Conservation (phyloP, 2,329 filamentous ascomycete species). For the Gaeumannomyces sp. region DNA sequence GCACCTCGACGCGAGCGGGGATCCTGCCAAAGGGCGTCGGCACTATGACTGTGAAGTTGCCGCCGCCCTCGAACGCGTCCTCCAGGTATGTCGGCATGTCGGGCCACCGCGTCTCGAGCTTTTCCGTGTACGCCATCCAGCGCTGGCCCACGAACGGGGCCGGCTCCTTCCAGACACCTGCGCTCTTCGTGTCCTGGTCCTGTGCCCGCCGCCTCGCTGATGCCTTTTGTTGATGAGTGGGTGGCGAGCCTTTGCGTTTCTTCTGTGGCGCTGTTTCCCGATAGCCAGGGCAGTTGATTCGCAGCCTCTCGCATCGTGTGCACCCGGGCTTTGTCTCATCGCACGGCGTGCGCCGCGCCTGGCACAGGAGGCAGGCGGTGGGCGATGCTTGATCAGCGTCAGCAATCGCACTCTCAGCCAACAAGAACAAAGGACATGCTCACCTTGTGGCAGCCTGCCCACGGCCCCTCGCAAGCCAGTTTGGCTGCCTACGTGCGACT, state of each 20-base stretch:
- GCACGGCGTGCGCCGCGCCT: slow-evolving; percentile 4
- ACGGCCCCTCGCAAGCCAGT: too few species aligned
- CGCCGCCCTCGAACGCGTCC: not conserved
- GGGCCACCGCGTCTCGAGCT: not conserved
- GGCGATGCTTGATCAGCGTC: too few species aligned
- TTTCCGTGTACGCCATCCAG: not conserved
- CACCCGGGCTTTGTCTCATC: slow-evolving; percentile 3
- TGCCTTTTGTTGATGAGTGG: not conserved
- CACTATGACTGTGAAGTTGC: slow-evolving; percentile 3
- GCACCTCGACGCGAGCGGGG: slow-evolving; percentile 1
- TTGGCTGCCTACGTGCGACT: too few species aligned
- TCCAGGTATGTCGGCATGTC: not conserved
- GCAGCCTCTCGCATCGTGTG: not conserved
- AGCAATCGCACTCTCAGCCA: too few species aligned
- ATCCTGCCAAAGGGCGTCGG: slow-evolving; percentile 5
- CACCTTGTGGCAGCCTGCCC: too few species aligned
- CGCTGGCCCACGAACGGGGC: not conserved
- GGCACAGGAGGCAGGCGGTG: slow-evolving; percentile 6
- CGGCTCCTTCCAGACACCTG: not conserved
- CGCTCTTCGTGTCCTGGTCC: not conserved
- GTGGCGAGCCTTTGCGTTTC: not conserved
- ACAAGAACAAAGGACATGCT: too few species aligned
- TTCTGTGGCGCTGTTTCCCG: not conserved
- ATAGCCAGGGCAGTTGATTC: slow-evolving; percentile 2
- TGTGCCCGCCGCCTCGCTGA: not conserved